Percentiles rank a stretch among this genome's conserved stretches.
These are phyloP conservation scores for Kwoniella bestiolae DNA, from an alignment of 768 basidiomycete species.

Conservation along the genomic window DNA sequence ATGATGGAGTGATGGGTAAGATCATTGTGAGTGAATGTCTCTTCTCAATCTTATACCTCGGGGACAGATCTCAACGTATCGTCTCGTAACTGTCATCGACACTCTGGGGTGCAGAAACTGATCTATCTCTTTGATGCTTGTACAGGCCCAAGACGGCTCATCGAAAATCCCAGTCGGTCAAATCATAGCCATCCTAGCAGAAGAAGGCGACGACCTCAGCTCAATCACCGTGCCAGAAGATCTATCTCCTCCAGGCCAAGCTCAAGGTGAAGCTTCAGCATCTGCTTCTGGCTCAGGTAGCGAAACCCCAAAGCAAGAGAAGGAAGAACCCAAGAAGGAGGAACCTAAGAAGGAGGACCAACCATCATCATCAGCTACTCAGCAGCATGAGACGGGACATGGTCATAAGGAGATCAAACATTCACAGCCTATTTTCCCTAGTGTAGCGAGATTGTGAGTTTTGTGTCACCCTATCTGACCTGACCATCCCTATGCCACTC, in stretches of 20 bases:
- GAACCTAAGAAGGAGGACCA: conserved; percentile 14
- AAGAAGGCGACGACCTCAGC: conserved; percentile 94
- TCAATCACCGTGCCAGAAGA: conserved; percentile 66
- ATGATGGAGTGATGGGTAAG: conserved; percentile 58
- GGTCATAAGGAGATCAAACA: conserved; percentile 59
- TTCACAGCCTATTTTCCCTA: conserved; percentile 79
- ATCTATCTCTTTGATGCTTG: neutral
- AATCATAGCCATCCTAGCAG: conserved; percentile 87
- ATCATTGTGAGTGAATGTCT: conserved; percentile 51
- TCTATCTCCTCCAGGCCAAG: conserved; percentile 27
- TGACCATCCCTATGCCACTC: too few relatives aligned
- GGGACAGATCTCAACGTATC: neutral
- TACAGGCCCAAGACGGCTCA: conserved; percentile 73
- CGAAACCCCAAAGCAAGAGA: neutral
- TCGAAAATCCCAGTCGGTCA: conserved; percentile 86
- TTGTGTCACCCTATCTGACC: neutral
- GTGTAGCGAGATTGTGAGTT: conserved; percentile 72
- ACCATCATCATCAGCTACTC: neutral
- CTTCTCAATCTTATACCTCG: neutral
- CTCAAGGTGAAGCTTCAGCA: neutral
- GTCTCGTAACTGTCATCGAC: too few relatives aligned
- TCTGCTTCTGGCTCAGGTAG: neutral
- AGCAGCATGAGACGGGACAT: conserved; percentile 21
- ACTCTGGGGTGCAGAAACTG: too few relatives aligned
- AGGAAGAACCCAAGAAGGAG: conserved; percentile 29